Base-by-base conservation (phyloP, 1,284 basidiomycete genomes). In the Schizophyllum amplum region DNA sequence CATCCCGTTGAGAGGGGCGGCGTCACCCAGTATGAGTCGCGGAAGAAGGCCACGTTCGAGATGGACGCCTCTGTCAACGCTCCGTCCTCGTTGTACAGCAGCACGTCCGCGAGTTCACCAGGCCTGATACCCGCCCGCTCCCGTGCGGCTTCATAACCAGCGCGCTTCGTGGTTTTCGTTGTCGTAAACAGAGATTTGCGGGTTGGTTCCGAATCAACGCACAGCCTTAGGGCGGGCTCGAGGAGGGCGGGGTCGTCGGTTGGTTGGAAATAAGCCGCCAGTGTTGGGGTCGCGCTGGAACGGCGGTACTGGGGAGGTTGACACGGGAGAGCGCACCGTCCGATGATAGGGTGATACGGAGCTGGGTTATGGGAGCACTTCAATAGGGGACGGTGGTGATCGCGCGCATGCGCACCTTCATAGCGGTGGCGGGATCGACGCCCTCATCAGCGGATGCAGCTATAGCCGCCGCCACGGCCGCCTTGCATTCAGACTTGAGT, bases 121-220 rank as follows among this genome's bases (percentile, higher is more conserved):
- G 70, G 62, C n/a, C 75, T 71, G 9, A 84, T 69, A 52, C 73
- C 70, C 48, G 72, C 75, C 47, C 88, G 78, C 1, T 63, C 61
- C 20, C 87, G 83, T 1, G 88, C 86, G 24, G 74, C 73, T 46
- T 83, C 74, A 62, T 90, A 91, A 24, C 75, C 67, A 7, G 66
- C 60, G 52, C 89, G 77, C 26, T 75, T 59, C 1, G 87, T 88
- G 0, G 88, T 91, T 68, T 91, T 91, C 51, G 85, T 84, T 26
- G 67, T 64, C 0, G 85, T 85, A 65, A 84, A 86, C 17, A 78
- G 57, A 5, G 54, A 59, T 11, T 82, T 82, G 0, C 77, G 69
- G 6, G 74, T 66, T 1, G 83, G 86, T 57, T 73, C 65, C 1
- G 71, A 73, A 67, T 90, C 88, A 52, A 87, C 60, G 56, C 72